Conservation (phyloP, 306 rosid species). For the Potentilla sterilis region DNA sequence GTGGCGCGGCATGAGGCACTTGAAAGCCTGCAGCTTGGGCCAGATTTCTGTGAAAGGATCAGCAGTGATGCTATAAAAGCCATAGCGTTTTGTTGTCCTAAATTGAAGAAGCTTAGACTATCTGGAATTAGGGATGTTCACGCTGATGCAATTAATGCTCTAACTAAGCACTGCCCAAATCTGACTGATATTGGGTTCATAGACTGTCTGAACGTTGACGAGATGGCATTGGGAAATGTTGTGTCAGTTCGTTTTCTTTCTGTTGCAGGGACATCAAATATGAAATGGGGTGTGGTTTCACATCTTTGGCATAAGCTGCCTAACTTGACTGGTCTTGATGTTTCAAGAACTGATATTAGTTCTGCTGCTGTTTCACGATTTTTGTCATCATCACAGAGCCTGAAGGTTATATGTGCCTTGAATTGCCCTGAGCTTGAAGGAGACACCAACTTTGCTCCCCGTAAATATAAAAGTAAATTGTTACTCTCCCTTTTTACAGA, state of each 20-base stretch:
- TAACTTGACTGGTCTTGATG: constrained; percentile 79
- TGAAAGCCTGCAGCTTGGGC: constrained; percentile 97
- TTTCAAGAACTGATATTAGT: constrained; percentile 90
- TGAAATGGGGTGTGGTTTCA: constrained; percentile 88
- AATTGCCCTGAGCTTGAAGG: constrained; percentile 84
- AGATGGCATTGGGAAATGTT: constrained; percentile 77
- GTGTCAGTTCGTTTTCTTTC: constrained; percentile 77
- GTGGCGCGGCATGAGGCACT: constrained; percentile 94
- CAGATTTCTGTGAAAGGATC: constrained; percentile 98
- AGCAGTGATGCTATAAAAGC: constrained; percentile 95
- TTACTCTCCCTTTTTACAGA: constrained; percentile 75
- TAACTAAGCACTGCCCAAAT: constrained; percentile 69
- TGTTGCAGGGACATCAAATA: constrained; percentile 83
- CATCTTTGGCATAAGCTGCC: constrained; percentile 89
- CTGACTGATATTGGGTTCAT: constrained; percentile 88
- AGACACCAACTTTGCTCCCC: constrained; percentile 55
- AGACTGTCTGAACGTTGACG: constrained; percentile 86
- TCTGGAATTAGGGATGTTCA: constrained; percentile 88
- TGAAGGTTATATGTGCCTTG: constrained; percentile 87
- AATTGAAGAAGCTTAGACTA: constrained; percentile 71
- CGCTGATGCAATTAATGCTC: constrained; percentile 74
- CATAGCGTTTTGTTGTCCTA: constrained; percentile 79
- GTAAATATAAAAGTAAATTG: constrained; percentile 73
- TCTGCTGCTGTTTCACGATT: constrained; percentile 71
- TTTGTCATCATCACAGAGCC: constrained; percentile 63